Base-by-base conservation (phyloP, 805 yeast genomes). In the Candida broadrunensis region DNA sequence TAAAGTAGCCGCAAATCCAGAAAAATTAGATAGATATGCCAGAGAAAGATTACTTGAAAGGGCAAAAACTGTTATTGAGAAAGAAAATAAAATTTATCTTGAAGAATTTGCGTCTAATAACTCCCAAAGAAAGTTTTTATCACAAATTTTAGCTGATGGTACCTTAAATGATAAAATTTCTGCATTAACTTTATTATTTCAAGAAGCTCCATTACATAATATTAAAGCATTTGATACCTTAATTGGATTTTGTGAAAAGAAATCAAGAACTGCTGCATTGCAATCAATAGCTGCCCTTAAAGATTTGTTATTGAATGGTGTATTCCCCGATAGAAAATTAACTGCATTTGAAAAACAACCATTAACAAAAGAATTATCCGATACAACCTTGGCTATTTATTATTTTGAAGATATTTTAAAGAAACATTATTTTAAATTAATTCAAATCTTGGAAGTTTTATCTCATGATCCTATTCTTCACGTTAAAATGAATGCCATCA, bases 141-240 rank as follows among this genome's bases (percentile, higher is more conserved):
- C 91, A 1, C 95, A 91, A 63, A 84, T 93, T 51, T 76, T 93
- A 54, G 75, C 89, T 5, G 84, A 81, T 50, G 99, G 99, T 86
- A 93, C 99, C 0, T 73, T 91, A 52, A 84, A 81, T 53, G 99
- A 93, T 83, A 89, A 93, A 67, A 86, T 93, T 41, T 87, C 96
- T 36, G 97, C 99, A 0, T 74, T 93, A 56, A 91, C 99, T 1
- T 78, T 93, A 58, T 72, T 93, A 58, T 78, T 90, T 36, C 98
- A 93, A 60, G 98, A 93, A 67, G 90, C 97, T 2, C 99, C 99
- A 5, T 60, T 89, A 40, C 98, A 93, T 58, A 86, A 91, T 51
- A 56, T 83, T 38, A 86, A 88, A 59, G 88, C 96, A 0, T 70
- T 93, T 42, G 96, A 88, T 49, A 84, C 83, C 29, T 66, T 93